Base-by-base conservation (phyloP, 306 rosid genomes). In the Biancaea sappan region DNA sequence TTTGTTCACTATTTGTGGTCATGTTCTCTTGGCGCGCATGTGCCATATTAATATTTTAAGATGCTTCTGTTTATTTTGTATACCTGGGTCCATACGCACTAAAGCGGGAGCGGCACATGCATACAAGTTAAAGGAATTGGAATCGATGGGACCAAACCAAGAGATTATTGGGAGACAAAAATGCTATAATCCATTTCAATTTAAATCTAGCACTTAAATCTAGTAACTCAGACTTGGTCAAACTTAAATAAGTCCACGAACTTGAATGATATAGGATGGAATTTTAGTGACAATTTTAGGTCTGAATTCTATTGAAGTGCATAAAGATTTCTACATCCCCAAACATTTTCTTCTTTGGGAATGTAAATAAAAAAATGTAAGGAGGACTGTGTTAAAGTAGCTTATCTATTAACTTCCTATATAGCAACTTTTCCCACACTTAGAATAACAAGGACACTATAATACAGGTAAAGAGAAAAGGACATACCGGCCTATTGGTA, bases 401-500 rank as follows among this genome's bases (percentile, higher is more conserved):
- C 38, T 4, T 35, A 40, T 40, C 46, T 43, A 14, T 43, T 66
- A 28, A 16, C 56, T 47, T 6, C 59, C 50, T 40, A 10, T 4
- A 3, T 19, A 5, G 48, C 74, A 69, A 7, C 19, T 54, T 54
- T 54, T 71, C 54, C 43, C 19, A 71, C 16, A 37, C 46, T 65
- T 12, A 44, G 14, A 59, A 64, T 15, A 57, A 72, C 3, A 37
- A 57, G 50, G 70, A 57, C n/a, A 7, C 24, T 68, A 21, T 35
- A 47, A 68, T 19, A 34, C 1, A 2, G 48, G 28, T 44, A 29
- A 71, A 79, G 22, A 65, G 64, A 75, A 76, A 77, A 73, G 19
- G 66, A 72, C 86, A 77, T 82, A 86, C 87, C 80, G 75, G 79
- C 79, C 74, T 25, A 83, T 64, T 10, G 84, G 80, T 47, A 86